These are phyloP conservation scores for Pascua guehoae DNA, from an alignment of 1,284 basidiomycete species.

Conservation along the genomic window DNA sequence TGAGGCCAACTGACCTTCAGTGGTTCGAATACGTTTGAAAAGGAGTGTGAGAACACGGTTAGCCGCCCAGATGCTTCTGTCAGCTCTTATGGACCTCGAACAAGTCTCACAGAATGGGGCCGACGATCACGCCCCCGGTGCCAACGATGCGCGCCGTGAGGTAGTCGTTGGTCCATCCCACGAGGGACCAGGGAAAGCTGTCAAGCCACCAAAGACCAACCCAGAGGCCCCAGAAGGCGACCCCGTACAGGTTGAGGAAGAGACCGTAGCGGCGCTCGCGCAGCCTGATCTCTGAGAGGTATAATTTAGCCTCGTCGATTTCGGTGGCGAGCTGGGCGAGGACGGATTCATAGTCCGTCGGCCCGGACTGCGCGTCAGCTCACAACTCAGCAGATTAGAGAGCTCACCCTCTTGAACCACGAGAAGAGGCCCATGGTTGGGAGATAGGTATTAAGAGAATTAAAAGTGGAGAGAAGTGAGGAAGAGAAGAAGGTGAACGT, in stretches of 20 bases:
- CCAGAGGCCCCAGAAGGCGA: constrained; percentile 76
- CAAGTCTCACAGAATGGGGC: constrained; percentile 71
- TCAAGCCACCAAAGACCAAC: constrained; percentile 75
- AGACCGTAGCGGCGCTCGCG: constrained; percentile 78
- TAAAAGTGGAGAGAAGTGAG: background rate
- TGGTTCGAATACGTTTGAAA: constrained; percentile 77
- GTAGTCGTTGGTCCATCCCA: constrained; percentile 31
- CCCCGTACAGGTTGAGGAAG: constrained; percentile 74
- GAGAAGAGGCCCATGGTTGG: constrained; percentile 41
- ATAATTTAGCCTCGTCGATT: constrained; percentile 59
- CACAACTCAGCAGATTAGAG: background rate
- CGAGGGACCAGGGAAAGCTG: constrained; percentile 55
- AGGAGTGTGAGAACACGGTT: constrained; percentile 79
- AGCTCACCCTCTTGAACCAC: constrained; percentile 34
- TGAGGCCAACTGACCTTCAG: constrained; percentile 64
- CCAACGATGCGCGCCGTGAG: constrained; percentile 55
- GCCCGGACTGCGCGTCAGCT: constrained; percentile 28
- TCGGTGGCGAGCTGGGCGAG: constrained; percentile 52
- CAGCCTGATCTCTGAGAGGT: constrained; percentile 80
- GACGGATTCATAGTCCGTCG: constrained; percentile 55
- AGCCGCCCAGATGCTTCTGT: constrained; percentile 69
- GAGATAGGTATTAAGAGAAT: background rate
- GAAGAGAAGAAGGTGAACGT: background rate
- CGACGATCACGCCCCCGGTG: constrained; percentile 59
- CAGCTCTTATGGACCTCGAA: background rate